A percentile compares a stretch with the other conserved stretches of the same genome.
Evolutionary conservation across 176 grass and related monocot species (phyloP).

Genomic region (Zoysia japonica): DNA sequence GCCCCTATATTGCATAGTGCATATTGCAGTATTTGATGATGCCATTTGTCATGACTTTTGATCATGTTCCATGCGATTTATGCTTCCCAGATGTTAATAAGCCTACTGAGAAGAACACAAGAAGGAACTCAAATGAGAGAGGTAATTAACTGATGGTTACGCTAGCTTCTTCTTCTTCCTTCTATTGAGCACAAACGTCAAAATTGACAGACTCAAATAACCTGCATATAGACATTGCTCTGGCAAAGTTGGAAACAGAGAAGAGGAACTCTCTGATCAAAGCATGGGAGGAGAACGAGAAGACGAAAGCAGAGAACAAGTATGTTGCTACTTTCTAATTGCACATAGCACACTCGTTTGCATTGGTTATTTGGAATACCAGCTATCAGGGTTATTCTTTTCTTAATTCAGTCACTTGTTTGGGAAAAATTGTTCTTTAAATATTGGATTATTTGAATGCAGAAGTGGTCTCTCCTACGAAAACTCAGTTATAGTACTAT

Average conservation of each 20-base stretch:
- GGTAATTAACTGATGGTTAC: conserved; percentile 21
- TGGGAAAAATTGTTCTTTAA: not conserved
- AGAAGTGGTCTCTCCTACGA: not conserved
- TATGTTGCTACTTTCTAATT: conserved; percentile 23
- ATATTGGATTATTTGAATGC: not conserved
- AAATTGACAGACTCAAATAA: conserved; percentile 17
- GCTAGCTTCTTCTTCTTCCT: not conserved
- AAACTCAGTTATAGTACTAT: not conserved
- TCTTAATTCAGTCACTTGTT: not conserved
- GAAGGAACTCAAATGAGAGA: conserved; percentile 60
- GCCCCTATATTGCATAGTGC: not conserved
- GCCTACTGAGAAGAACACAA: conserved; percentile 30
- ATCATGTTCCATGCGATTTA: not conserved
- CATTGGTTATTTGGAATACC: not conserved
- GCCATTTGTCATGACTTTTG: not conserved
- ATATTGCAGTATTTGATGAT: not conserved
- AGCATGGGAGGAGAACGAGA: conserved; percentile 86
- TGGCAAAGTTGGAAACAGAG: conserved; percentile 69
- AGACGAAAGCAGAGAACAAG: conserved; percentile 84
- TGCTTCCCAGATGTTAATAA: conserved; percentile 44
- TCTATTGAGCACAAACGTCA: not conserved
- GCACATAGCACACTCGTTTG: not conserved
- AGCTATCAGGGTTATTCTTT: not conserved
- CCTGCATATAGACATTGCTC: conserved; percentile 52
- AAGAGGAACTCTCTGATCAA: conserved; percentile 74